Base-by-base conservation (phyloP, 2,329 filamentous ascomycete species). In the Apiospora koreana region DNA sequence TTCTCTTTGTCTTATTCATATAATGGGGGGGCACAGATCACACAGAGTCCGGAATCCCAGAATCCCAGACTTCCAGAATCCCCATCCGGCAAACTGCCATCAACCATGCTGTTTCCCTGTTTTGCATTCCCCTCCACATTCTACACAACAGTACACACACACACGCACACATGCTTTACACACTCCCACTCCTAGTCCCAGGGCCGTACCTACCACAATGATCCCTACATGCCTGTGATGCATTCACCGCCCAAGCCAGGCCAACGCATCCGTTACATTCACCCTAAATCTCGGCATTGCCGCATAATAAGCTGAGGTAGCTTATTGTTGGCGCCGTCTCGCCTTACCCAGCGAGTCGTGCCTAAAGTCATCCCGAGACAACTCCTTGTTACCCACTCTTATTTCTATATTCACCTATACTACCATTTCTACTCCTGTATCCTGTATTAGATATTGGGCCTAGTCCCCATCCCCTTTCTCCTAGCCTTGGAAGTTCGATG, bases 211-310 rank as follows among this genome's bases (percentile, higher is more conserved):
- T 68, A 68, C 66, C 66, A 50, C 66, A 48, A 54, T 48, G 43
- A 68, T 68, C 66, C 66, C 66, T 68, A 68, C 66, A 68, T 50
- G 66, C 66, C 66, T 25, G 43, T 42, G 66, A 68, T 68, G 45
- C 66, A 54, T 68, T 68, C 66, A 54, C 66, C 66, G 66, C 45
- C 35, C 66, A 43, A 21, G 45, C 35, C 9, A 23, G n/a, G 66
- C 66, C 66, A 68, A 28, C 66, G 45, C 66, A 68, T 50, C 42
- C 43, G 66, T 50, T 50, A 50, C 66, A 68, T 48, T 38, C 31
- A 38, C 31, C 65, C 46, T 35, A 31, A 25, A 28, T 43, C 38
- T 50, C 43, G 66, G 66, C 66, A 68, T 48, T 48, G 66, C 66
- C 66, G 66, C 66, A 54, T 54, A 42, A 68, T 54, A 31, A 43